Evolutionary conservation across 2,329 filamentous ascomycete genomes (phyloP).

Genomic region (Aaosphaeria pasadenensis): DNA sequence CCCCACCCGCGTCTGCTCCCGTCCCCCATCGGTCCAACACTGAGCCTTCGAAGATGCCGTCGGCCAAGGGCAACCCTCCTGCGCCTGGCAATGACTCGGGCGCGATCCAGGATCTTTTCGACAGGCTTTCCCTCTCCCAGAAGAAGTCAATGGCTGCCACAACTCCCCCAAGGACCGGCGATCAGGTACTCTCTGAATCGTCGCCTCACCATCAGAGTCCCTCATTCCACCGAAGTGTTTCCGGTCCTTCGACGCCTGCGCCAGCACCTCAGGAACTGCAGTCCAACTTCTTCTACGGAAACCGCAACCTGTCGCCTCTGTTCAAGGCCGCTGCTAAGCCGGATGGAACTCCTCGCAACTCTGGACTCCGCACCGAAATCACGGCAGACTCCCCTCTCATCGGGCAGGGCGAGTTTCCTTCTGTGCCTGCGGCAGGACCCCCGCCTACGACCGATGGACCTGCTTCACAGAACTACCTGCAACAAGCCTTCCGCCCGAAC

Average conservation of each 20-base stretch:
- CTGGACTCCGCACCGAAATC: constrained; percentile 44
- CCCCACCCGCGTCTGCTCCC: constrained; percentile 21
- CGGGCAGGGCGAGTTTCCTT: constrained; percentile 18
- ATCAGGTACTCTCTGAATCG: constrained; percentile 25
- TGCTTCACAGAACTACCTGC: constrained; percentile 13
- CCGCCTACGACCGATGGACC: constrained; percentile 16
- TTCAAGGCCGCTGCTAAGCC: constrained; percentile 47
- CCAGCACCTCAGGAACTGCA: constrained; percentile 17
- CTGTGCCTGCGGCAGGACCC: constrained; percentile 17
- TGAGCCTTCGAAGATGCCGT: constrained; percentile 27
- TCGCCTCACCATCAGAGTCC: constrained; percentile 38
- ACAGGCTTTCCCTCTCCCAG: constrained; percentile 35
- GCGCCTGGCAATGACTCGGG: constrained; percentile 42
- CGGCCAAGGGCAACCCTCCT: constrained; percentile 9
- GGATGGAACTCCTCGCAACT: constrained; percentile 41
- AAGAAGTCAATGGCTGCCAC: constrained; percentile 17
- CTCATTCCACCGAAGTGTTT: constrained; percentile 27
- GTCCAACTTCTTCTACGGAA: constrained; percentile 38
- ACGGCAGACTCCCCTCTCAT: constrained; percentile 29
- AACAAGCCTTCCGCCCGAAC: constrained; percentile 6
- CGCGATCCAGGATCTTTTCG: constrained; percentile 45
- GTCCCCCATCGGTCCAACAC: constrained; percentile 25
- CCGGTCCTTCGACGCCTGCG: constrained; percentile 32
- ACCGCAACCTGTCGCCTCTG: constrained; percentile 47
- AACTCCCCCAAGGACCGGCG: constrained; percentile 20